phyloP scores from a whole-genome alignment of 129 eudicot species.

The Helianthus tuberosus region DNA sequence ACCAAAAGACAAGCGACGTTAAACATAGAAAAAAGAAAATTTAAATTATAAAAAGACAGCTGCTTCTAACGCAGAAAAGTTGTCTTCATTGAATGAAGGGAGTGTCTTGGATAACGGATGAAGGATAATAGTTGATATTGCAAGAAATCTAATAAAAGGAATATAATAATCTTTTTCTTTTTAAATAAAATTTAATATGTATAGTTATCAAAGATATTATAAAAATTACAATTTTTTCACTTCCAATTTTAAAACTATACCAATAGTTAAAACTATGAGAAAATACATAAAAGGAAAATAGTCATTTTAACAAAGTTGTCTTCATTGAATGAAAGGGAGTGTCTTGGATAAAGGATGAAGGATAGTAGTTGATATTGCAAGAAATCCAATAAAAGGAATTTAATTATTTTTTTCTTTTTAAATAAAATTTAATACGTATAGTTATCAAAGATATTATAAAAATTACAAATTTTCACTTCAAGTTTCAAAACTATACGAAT shows the following conservation, averaged over 20 bases:
- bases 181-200: too few relatives aligned
- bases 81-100: conserved; percentile 44
- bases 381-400: conserved; percentile 24
- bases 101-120: conserved; percentile 35
- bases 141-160: conserved; percentile 30
- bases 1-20: conserved; percentile 20
- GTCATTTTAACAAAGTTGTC: too few relatives aligned
- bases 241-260: too few relatives aligned
- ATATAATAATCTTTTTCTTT: background rate
- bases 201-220: too few relatives aligned
- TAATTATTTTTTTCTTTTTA: background rate
- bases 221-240: too few relatives aligned
- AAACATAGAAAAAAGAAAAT: background rate
- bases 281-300: too few relatives aligned
- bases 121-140: conserved; percentile 33
- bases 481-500: too few relatives aligned
- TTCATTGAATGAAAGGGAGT: conserved; percentile 43
- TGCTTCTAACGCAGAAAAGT: conserved; percentile 37
- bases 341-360: conserved; percentile 34
- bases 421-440: background rate
- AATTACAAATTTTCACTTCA: too few relatives aligned
- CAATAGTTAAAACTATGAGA: too few relatives aligned
- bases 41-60: conserved; percentile 44
- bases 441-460: too few relatives aligned
- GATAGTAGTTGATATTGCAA: conserved; percentile 37